Evolutionary conservation across 306 rosid genomes (phyloP), one percentile per base, ranked within the genome.

Genomic region (Pterocarpus macrocarpus): DNA sequence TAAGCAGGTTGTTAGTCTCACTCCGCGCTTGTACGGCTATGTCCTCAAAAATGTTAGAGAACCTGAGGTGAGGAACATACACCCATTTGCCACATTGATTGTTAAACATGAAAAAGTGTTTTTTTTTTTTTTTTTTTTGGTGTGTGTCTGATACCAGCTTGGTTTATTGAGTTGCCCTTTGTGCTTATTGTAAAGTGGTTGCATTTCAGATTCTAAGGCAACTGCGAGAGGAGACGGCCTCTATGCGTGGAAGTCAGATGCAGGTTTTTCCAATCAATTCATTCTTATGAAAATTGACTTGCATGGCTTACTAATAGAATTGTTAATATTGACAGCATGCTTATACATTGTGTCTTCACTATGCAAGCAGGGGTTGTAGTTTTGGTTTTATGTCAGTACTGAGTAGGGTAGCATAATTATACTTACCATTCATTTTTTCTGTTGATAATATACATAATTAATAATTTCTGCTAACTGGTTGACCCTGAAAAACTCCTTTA

Each of bases 191-290:
- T 76, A 28, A 47, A 57, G 57, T 43, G 39, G 79, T 53, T 82
- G 62, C 64, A 75, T 79, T 85, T 83, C 89, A 95, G 99, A 90
- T 95, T 87, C 88, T 95, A 73, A 84, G 83, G 59, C 89, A 89
- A 81, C 86, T 95, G 79, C 88, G 99, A 44, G 91, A 81, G 85
- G 99, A 95, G 89, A 95, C 99, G 2, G 93, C 99, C n/a, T 88
- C 89, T 58, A 80, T 93, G 93, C 90, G 62, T 9, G 99, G 97
- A 84, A 89, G 97, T 79, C 91, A 89, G 82, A 95, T 95, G 99
- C 99, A 93, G 96, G 98, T 91, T 53, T 16, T 41, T 41, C 10
- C 17, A 64, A 15, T 73, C 28, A 58, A 16, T 70, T 80, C 43
- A 32, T 69, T 71, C 32, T 72, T 68, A 22, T 41, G 43, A 2